Evolutionary conservation across 2,329 filamentous ascomycete species (phyloP), one percentile per base, ranked within the genome.

Genomic region (Annulohypoxylon truncatum): DNA sequence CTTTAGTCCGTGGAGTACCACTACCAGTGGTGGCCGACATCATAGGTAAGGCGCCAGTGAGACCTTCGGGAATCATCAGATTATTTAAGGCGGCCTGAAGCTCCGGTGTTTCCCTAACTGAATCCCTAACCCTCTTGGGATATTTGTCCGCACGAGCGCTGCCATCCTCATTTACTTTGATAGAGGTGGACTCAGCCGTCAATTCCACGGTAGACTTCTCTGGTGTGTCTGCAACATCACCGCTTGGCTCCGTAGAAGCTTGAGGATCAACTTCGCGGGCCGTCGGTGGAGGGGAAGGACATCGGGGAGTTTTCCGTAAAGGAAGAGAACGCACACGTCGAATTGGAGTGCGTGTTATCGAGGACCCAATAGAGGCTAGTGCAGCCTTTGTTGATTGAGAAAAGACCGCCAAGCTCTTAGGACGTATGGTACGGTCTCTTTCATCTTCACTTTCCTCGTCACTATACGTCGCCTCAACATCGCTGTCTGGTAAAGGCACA

Each of bases 401-500:
- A 10, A 79, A 72, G 24, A 80, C 68, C 71, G 82, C 74, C 59
- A 82, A 74, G 70, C 85, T 88, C 73, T 82, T 83, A 2, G 85
- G 84, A 9, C 86, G 82, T 18, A 67, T 52, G 1, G 74, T 66
- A 1, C 77, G 73, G 1, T 79, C 77, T 1, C 79, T 77, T 3
- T 79, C 76, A 2, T 81, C 77, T 7, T 81, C 82, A 10, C 82
- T 81, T 4, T 82, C 82, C 54, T 90, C 89, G 60, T 92, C 89
- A 61, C 83, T 87, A 69, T 89, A 85, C 10, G 77, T 78, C 0
- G 95, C 80, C 74, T 96, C 93, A 50, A 89, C 85, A 33, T 87
- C 83, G 22, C 83, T 83, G 40, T 90, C 81, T 0, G 92, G 92
- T 8, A 96, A 80, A n/a, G 92, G 89, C 66, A 94, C 85, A 40